Evolutionary conservation across 2,329 filamentous ascomycete species (phyloP), one percentile per base, ranked within the genome.

Genomic region (Niveomyces coronatus): DNA sequence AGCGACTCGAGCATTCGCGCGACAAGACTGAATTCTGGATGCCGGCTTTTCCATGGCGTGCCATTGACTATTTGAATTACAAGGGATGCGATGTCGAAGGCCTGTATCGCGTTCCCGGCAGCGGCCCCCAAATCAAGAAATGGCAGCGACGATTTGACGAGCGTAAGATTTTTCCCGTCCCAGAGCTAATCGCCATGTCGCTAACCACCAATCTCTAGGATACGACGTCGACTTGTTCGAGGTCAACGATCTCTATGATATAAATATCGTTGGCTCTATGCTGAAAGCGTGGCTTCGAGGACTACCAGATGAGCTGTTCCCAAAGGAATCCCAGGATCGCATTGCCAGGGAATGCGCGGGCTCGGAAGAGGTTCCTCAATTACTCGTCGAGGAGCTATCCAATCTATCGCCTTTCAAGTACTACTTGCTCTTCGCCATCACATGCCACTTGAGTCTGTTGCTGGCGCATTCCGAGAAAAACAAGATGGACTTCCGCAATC

Each of bases 1-100:
- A 89, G 60, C 77, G 82, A 20, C 66, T 96, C 30, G 85, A 93
- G 53, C 77, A 84, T 44, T 94, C 88, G 9, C 76, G 81, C 45
- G 89, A 96, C 54, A 95, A 95, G 68, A 96, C 89, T 1, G 89
- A 95, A 54, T 96, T 93, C 54, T 96, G 89, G 89, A 94, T 96
- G 88, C 89, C 89, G 10, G 85, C 87, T 6, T 80, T 96, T 42
- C 88, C 89, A 1, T 95, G 89, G 83, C 74, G 89, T 45, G 93
- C 87, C 42, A 95, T 96, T 47, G 89, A 96, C 62, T 95, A 94
- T 56, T 68, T 96, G 37, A 95, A 95, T 58, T 91, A 88, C 61
- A 93, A 91, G 54, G 86, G 86, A 27, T 91, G 84, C 49, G 88
- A 95, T 53, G 85, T 94, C 27, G 89, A 95, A 60, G 89, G 89